Percentiles rank a stretch among this genome's conserved stretches.
These are phyloP conservation scores for Mycosarcoma mackinlayi DNA, from an alignment of 1,284 basidiomycete genomes.

Conservation along the genomic window DNA sequence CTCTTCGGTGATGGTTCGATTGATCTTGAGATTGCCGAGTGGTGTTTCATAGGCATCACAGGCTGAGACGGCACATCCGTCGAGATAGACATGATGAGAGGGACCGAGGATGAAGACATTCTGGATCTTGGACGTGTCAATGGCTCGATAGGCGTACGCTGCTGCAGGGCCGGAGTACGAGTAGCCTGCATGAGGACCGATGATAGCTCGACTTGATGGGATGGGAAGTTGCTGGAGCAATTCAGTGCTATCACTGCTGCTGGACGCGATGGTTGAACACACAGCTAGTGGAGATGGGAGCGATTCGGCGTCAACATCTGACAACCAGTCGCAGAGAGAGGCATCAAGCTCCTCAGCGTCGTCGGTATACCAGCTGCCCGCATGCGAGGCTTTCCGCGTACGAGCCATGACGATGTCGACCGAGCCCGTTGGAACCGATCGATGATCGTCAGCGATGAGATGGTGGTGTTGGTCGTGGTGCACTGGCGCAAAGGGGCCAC, in stretches of 20 bases:
- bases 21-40: constrained; percentile 82
- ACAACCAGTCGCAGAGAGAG: constrained; percentile 38
- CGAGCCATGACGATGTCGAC: constrained; percentile 22
- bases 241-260: constrained; percentile 15
- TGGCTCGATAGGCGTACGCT: constrained; percentile 92
- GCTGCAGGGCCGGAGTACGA: constrained; percentile 92
- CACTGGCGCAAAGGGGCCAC: too few species aligned
- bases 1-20: constrained; percentile 77
- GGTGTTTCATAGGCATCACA: constrained; percentile 86
- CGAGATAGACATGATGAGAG: constrained; percentile 89
- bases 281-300: constrained; percentile 23
- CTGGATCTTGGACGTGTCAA: constrained; percentile 82
- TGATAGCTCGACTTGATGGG: constrained; percentile 84
- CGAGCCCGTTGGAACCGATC: too few species aligned
- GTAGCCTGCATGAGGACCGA: constrained; percentile 98
- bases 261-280: background rate
- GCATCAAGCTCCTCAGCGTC: constrained; percentile 72
- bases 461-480: background rate
- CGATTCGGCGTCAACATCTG: constrained; percentile 3
- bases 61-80: constrained; percentile 84
- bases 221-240: constrained; percentile 77
- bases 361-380: constrained; percentile 88
- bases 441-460: too few species aligned
- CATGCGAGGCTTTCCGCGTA: constrained; percentile 77
- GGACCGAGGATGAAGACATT: constrained; percentile 95